phyloP scores from a whole-genome alignment of 352 stramenopile genomes.

The Phytophthora megakarya region DNA sequence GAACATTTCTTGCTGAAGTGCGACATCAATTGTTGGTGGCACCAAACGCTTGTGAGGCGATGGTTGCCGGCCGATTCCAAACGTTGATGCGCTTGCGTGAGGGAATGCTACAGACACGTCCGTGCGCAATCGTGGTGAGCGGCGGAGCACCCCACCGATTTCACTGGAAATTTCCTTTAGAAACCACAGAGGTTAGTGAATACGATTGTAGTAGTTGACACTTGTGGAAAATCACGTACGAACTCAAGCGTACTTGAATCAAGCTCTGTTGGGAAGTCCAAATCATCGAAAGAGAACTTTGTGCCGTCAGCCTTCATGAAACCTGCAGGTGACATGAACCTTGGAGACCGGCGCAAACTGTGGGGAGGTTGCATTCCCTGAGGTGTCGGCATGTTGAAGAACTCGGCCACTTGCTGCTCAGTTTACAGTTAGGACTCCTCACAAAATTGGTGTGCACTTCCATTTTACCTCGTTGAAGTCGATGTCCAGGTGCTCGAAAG shows the following conservation, averaged over 20 bases:
- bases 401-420: slow-evolving; percentile 78
- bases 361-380: slow-evolving; percentile 64
- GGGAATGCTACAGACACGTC: slow-evolving; percentile 88
- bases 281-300: slow-evolving; percentile 88
- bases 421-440: slow-evolving; percentile 10
- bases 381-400: slow-evolving; percentile 79
- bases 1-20: slow-evolving; percentile 81
- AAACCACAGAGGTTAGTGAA: slow-evolving; percentile 14
- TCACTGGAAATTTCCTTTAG: slow-evolving; percentile 73
- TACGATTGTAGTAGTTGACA: neutral
- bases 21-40: slow-evolving; percentile 79
- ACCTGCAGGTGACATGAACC: slow-evolving; percentile 66
- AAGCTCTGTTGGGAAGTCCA: slow-evolving; percentile 79
- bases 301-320: slow-evolving; percentile 75
- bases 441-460: neutral
- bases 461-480: slow-evolving; percentile 79
- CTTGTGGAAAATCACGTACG: slow-evolving; percentile 41
- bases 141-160: slow-evolving; percentile 60
- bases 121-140: slow-evolving; percentile 78
- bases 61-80: slow-evolving; percentile 48
- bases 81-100: slow-evolving; percentile 53
- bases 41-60: slow-evolving; percentile 78
- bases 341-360: slow-evolving; percentile 74
- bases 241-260: slow-evolving; percentile 77
- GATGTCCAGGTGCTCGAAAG: slow-evolving; percentile 86